Base-by-base conservation (phyloP, 2,329 filamentous ascomycete species). In the Akanthomyces uredinophilus region DNA sequence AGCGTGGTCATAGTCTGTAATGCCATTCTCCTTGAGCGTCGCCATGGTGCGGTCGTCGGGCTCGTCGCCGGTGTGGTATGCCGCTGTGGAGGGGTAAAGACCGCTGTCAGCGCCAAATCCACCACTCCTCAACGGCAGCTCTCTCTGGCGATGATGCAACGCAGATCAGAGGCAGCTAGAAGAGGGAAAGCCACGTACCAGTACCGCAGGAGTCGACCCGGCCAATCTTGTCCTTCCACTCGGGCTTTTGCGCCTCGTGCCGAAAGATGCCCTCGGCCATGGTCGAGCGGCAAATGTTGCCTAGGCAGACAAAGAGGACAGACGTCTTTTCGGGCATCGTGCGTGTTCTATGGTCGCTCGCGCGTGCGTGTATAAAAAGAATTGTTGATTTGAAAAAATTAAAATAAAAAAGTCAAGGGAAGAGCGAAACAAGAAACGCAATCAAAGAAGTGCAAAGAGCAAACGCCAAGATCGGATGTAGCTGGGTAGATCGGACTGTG, bases 241-340 rank as follows among this genome's bases (percentile, higher is more conserved):
- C 80, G 52, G 83, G 76, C 68, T 88, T 83, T 67, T 83, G 81
- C 46, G 83, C 83, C 46, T 95, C 78, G 64, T 87, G 84, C 63
- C 87, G 86, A 78, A 99, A 98, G 66, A 96, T 90, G 55, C 91
- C 95, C 79, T 98, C 94, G 51, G 93, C 92, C 95, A 99, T 98
- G 37, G 95, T 91, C 8, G 92, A 96, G 64, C 84, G 82, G 73
- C 92, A 99, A 71, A 98, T 98, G 76, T 99, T 99, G 74, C 95
- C 95, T 39, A 98, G 83, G 77, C 95, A 99, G 68, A 98, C 94
- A 73, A 98, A 98, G 58, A 98, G 85, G 43, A 98, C 89, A 2
- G 88, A 92, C 60, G 91, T 67, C 44, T 74, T 73, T 64, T 77
- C 76, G 7, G 75, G 43, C 60, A 62, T 62, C 10, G 1, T 47